These are phyloP conservation scores for Daedalea quercina DNA, from an alignment of 768 basidiomycete genomes.

Conservation along the genomic window DNA sequence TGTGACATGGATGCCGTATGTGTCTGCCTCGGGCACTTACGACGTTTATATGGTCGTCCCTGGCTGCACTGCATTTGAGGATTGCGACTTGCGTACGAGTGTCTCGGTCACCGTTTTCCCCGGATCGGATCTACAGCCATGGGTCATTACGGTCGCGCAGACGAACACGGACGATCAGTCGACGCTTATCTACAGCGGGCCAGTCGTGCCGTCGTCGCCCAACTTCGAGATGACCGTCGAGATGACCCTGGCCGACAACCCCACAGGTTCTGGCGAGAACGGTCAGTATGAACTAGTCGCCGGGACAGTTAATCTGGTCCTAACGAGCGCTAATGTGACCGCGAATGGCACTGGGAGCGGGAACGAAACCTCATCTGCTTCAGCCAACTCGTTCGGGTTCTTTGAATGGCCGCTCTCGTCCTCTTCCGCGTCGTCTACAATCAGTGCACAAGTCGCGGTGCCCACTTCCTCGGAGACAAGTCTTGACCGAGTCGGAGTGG, in stretches of 20 bases:
- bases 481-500: conserved; percentile 55
- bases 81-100: conserved; percentile 74
- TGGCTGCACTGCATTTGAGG: conserved; percentile 74
- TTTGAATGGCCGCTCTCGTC: conserved; percentile 75
- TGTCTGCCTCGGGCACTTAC: conserved; percentile 86
- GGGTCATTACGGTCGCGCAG: conserved; percentile 68
- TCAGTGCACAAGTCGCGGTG: conserved; percentile 56
- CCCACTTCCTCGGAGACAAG: conserved; percentile 66
- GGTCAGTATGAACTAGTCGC: conserved; percentile 82
- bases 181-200: conserved; percentile 71
- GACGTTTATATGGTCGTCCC: conserved; percentile 81
- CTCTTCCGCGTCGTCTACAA: conserved; percentile 21
- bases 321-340: conserved; percentile 54
- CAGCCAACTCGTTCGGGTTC: conserved; percentile 66
- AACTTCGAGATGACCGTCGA: conserved; percentile 69
- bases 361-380: conserved; percentile 26
- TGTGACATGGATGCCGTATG: conserved; percentile 87
- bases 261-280: conserved; percentile 53
- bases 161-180: conserved; percentile 56
- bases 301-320: conserved; percentile 72
- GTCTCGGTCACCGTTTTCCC: conserved; percentile 83
- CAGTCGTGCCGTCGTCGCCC: conserved; percentile 67
- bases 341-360: conserved; percentile 24
- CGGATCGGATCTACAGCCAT: conserved; percentile 56
- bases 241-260: conserved; percentile 64